Conservation (phyloP, 2,329 filamentous ascomycete species). For the Lasiodiplodia citricola region DNA sequence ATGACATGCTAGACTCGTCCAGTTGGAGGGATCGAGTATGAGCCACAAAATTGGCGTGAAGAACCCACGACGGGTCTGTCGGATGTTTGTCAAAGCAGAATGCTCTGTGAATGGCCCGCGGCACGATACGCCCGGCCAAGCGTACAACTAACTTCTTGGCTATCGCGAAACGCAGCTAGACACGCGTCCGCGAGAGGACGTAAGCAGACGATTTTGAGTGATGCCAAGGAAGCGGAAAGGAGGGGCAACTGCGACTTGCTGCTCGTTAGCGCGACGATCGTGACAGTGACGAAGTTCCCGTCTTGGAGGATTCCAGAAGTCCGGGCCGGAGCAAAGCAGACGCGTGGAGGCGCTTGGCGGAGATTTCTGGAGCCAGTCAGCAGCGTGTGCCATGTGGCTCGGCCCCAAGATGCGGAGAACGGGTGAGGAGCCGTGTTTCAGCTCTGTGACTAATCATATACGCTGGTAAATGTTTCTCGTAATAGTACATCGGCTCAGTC, state of each 20-base stretch:
- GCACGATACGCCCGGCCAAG: not conserved
- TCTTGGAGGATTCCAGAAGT: constrained; percentile 1
- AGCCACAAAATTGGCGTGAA: constrained; percentile 8
- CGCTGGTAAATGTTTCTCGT: not conserved
- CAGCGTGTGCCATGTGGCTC: not conserved
- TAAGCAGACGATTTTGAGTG: not conserved
- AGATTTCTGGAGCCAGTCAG: constrained; percentile 1
- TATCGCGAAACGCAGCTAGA: not conserved
- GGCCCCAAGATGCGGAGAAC: constrained; percentile 1
- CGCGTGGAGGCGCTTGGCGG: not conserved
- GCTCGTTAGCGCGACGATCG: not conserved
- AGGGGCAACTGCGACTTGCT: not conserved
- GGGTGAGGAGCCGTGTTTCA: constrained; percentile 7
- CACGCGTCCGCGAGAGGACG: not conserved
- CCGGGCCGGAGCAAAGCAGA: not conserved
- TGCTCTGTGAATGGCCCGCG: not conserved
- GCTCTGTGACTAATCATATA: not conserved
- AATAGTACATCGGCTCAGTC: constrained; percentile 1
- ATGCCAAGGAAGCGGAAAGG: not conserved
- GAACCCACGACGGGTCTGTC: not conserved
- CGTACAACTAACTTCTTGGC: not conserved
- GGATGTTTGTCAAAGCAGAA: constrained; percentile 2
- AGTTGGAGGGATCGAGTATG: not conserved
- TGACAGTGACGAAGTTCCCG: not conserved
- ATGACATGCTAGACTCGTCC: constrained; percentile 7